Base-by-base conservation (phyloP, 768 basidiomycete genomes). In the Cubamyces lactineus region DNA sequence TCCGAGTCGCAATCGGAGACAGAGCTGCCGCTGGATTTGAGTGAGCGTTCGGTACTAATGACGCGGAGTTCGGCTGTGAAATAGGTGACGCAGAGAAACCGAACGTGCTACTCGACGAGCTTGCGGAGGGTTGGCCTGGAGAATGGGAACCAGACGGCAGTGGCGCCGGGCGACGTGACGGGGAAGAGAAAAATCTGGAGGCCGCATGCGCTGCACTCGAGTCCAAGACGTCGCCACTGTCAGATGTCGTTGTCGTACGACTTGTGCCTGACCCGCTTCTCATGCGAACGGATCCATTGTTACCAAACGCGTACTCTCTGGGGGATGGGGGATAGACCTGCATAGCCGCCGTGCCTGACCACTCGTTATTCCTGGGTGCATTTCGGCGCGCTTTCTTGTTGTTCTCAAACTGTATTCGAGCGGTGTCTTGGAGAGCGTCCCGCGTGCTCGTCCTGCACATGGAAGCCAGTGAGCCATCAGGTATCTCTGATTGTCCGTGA, bases 191-290 rank as follows among this genome's bases (percentile, higher is more conserved):
- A 39, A 72, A 68, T 12, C 73, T 70, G 6, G 66, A 62, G 11
- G 87, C 83, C 45, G 85, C 81, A 53, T 85, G 80, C 64, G 82
- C 79, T 7, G 72, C 71, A 43, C 78, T 75, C 13, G 76, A 74
- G 67, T 75, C 80, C 56, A 87, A 83, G 38, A 82, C 66, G 57
- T 89, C 89, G 58, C 86, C 88, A 62, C 86, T 89, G 68, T 91
- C 89, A 48, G 89, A 89, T 34, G 89, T 88, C 34, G 82, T 75
- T 15, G 89, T 91, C 9, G 89, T 91, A 53, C 88, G 84, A 76
- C 89, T 91, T 49, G 88, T 88, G 5, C 89, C 89, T 48, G 91
- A 92, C 28, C 91, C 89, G 71, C 91, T 92, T 63, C 91, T 84
- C 79, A 92, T 80, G 61, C 91, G 84, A 6, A 82, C 79, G 38